Conservation (phyloP, 768 basidiomycete species). For the Lyophyllum shimeji region DNA sequence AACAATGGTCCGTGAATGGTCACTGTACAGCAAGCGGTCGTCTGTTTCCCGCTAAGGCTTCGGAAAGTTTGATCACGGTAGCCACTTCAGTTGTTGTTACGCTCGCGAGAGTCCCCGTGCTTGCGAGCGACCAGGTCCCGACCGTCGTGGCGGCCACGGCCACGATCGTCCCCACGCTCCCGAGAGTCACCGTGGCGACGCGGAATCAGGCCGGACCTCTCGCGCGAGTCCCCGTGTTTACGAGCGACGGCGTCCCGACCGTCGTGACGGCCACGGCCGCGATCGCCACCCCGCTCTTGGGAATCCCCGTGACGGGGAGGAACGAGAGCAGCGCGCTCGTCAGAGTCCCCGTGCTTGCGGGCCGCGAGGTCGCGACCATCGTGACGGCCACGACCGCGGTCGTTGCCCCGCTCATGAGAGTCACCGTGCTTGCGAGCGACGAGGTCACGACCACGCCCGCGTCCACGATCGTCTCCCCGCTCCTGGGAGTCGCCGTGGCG, state of each 20-base stretch:
- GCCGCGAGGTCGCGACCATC: neutral
- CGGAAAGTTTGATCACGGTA: neutral
- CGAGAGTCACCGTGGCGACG: slow-evolving; percentile 10
- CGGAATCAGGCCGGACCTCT: slow-evolving; percentile 6
- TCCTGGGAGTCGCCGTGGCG: slow-evolving; percentile 6
- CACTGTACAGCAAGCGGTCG: too few relatives aligned
- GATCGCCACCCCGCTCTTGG: neutral
- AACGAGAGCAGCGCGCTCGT: slow-evolving; percentile 10
- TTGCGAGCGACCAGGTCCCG: slow-evolving; percentile 7
- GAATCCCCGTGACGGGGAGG: slow-evolving; percentile 1
- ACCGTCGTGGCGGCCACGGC: neutral
- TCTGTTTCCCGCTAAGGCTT: too few relatives aligned
- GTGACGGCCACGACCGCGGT: neutral
- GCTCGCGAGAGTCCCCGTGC: slow-evolving; percentile 16
- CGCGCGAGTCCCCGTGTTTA: slow-evolving; percentile 3
- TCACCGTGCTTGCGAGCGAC: slow-evolving; percentile 16
- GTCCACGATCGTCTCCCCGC: neutral
- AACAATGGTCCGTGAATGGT: too few relatives aligned
- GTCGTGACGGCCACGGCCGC: neutral
- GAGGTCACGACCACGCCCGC: neutral
- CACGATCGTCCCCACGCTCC: neutral
- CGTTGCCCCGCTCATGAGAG: slow-evolving; percentile 9
- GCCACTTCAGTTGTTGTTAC: neutral
- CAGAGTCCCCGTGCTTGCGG: slow-evolving; percentile 16
- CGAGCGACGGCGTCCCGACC: neutral